Percentiles rank a stretch among this genome's conserved stretches.
Conservation (phyloP, 2,329 filamentous ascomycete species). For the Colletotrichum cereale region DNA sequence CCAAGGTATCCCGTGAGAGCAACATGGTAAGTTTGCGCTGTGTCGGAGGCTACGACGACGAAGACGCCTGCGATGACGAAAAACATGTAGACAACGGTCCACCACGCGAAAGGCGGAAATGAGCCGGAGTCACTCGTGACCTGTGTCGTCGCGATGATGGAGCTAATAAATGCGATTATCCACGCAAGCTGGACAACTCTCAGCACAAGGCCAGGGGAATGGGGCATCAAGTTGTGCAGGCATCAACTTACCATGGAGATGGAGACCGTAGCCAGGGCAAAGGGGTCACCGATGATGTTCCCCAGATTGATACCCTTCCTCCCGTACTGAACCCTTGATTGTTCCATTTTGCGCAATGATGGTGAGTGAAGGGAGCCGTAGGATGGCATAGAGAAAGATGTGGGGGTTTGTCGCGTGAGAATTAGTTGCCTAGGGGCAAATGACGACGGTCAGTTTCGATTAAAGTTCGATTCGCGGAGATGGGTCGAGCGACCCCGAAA, state of each 20-base stretch:
- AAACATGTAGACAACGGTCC: conserved; percentile 87
- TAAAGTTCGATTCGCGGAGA: background rate
- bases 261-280: conserved; percentile 93
- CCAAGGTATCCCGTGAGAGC: conserved; percentile 90
- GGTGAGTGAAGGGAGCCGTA: conserved; percentile 81
- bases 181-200: conserved; percentile 79
- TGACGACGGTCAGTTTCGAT: conserved; percentile 21
- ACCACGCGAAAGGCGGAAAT: conserved; percentile 94
- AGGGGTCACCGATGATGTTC: conserved; percentile 96
- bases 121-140: conserved; percentile 47
- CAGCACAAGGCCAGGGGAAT: background rate
- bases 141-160: conserved; percentile 77
- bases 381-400: conserved; percentile 73
- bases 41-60: conserved; percentile 85
- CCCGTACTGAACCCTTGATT: conserved; percentile 68
- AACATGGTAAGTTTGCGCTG: conserved; percentile 89
- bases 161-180: conserved; percentile 91
- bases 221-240: conserved; percentile 2
- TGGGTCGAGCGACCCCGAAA: conserved; percentile 10
- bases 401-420: background rate
- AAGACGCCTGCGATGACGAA: conserved; percentile 85
- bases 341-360: conserved; percentile 85
- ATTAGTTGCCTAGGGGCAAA: conserved; percentile 31
- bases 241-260: conserved; percentile 82
- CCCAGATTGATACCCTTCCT: conserved; percentile 77